Conservation (phyloP, 305 asterid genomes). For the Plantago lanceolata region DNA sequence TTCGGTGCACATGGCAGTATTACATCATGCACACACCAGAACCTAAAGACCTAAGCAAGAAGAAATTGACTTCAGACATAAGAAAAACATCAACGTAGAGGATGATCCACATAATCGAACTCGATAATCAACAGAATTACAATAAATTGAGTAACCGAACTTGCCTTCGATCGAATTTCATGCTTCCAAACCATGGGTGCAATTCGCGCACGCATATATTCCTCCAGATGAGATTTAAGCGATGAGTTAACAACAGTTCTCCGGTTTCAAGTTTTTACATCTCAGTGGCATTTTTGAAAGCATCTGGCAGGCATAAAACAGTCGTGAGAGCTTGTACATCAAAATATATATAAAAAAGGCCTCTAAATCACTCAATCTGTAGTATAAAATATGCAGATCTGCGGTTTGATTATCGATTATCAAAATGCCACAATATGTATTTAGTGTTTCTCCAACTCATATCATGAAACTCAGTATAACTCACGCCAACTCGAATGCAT, state of each 20-base stretch:
- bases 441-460: not conserved
- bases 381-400: not conserved
- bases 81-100: not conserved
- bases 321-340: not conserved
- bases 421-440: not conserved
- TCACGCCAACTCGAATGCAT: not conserved
- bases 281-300: not conserved
- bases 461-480: not conserved
- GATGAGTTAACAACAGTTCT: not conserved
- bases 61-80: no score
- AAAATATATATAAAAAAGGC: not conserved
- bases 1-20: no score
- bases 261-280: not conserved
- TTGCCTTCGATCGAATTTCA: not conserved
- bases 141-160: not conserved
- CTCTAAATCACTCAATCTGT: not conserved
- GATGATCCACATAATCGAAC: not conserved
- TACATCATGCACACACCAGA: no score
- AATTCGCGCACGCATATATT: no score
- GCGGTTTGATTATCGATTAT: no score
- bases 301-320: not conserved
- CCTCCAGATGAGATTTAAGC: not conserved
- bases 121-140: not conserved
- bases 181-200: not conserved
- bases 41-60: no score